Base-by-base conservation (phyloP, 176 grass and related monocot genomes). In the Musa troglodytarum region DNA sequence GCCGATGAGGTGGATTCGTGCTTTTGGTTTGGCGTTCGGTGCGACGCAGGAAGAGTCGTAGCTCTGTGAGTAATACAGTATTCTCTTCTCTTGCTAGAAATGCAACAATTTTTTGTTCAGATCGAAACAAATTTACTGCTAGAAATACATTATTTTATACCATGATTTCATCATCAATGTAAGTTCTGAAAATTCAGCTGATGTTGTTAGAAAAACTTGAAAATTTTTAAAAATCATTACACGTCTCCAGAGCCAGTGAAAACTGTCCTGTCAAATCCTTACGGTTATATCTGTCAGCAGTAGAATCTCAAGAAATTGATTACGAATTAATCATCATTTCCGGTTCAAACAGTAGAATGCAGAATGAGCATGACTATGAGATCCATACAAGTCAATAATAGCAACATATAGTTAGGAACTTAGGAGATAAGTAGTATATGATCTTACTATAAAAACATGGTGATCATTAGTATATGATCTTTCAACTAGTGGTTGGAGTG, bases 1-100 rank as follows among this genome's bases (percentile, higher is more conserved):
- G 61, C 19, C 10, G 49, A 61, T 17, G 29, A 15, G n/a, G 23
- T 11, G 1, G 21, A 53, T 66, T 61, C 61, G 20, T 77, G 75
- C 59, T 66, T 52, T 43, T 77, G 61, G 75, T 66, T 66, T 64
- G 61, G 75, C 2, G 57, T 66, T 77, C 59, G 29, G n/a, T 77
- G 75, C 57, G 20, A 21, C 1, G 19, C 22, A 4, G 75, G 75
- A 52, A 77, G 49, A 77, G 49, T 77, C 11, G 34, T 53, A 15
- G 75, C 62, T 53, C 61, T 77, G 75, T 77, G 20, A 77, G 75
- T 65, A 77, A 23, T n/a, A 13, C 22, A 24, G 17, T 49, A 16
- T 69, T 29, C 14, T 29, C 34, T 68, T 16, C 65, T 14, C 23
- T 5, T 17, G 11, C 17, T 19, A 21, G 54, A 11, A 13, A 57